phyloP scores from a whole-genome alignment of 306 rosid genomes.

The Myrica gale region DNA sequence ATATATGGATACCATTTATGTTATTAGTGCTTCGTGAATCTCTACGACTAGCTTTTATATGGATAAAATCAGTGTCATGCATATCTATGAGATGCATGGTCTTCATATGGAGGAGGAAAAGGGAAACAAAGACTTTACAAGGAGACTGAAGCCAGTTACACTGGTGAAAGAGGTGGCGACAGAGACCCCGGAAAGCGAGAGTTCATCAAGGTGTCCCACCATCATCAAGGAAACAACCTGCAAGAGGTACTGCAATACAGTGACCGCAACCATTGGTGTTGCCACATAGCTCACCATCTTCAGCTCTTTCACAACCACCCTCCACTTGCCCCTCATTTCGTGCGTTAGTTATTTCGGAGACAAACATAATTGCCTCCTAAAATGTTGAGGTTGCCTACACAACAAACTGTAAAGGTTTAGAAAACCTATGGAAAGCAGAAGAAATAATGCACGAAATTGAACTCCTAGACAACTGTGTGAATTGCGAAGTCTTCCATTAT shows the following conservation, averaged over 20 bases:
- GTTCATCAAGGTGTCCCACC: background rate
- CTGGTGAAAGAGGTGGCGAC: background rate
- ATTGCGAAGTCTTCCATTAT: too few species aligned
- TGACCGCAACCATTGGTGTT: background rate
- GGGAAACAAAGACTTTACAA: background rate
- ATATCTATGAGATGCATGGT: too few species aligned
- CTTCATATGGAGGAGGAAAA: too few species aligned
- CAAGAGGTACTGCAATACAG: background rate
- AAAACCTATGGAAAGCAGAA: too few species aligned
- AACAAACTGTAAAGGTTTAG: too few species aligned
- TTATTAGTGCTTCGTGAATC: too few species aligned
- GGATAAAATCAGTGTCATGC: too few species aligned
- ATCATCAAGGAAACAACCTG: background rate
- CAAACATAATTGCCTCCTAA: background rate
- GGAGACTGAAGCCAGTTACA: constrained; percentile 7
- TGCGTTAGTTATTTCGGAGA: background rate
- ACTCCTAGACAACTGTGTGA: too few species aligned
- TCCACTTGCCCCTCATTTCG: constrained; percentile 3
- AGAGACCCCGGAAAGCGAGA: background rate
- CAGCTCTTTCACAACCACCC: background rate
- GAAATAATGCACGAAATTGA: too few species aligned
- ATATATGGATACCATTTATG: too few species aligned
- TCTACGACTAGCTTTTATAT: too few species aligned
- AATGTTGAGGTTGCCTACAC: too few species aligned
- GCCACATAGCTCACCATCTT: background rate